Evolutionary conservation across 2,329 filamentous ascomycete species (phyloP), one percentile per base, ranked within the genome.

Genomic region (Pseudogymnoascus sp.): DNA sequence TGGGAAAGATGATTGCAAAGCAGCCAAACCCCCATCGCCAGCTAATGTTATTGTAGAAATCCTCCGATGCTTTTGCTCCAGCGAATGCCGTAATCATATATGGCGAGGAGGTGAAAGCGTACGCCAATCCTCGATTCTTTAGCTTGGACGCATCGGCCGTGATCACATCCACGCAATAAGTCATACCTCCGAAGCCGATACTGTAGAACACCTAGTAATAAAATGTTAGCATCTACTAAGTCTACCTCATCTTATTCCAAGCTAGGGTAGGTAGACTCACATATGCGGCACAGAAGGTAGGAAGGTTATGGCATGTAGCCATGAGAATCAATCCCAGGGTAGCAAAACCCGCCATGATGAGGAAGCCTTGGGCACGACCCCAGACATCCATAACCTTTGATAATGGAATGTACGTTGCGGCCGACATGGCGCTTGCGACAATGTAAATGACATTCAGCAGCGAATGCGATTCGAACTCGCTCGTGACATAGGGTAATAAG

Each of bases 21-120:
- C 79, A 76, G 50, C 84, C 86, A 66, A 86, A 89, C 1, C 79
- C 85, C 86, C 86, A 89, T 50, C 85, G 78, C 81, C 83, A 89
- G 59, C 79, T 83, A 5, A 78, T 73, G 2, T 79, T 73, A 0
- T 76, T 68, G 58, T 84, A 75, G 62, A 87, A 81, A 1, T 74
- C 73, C 18, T 81, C 75, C 0, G 81, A 79, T 62, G 86, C 79
- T 22, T 77, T 80, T 0, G 83, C 78, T 4, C 84, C 81, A 39
- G 84, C 77, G 74, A 83, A 89, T 4, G 84, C 81, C 2, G 85
- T 87, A 65, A 84, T 78, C 54, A 89, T 79, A 66, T 84, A 87
- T 1, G 87, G 86, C 0, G 86, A 82, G 58, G 79, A 78, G 16
- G 82, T 81, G 62, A 88, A 78, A 2, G 85, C 84, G 43, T 83